Base-by-base conservation (phyloP, 495 filamentous ascomycete species). In the Xylaria bambusicola region DNA sequence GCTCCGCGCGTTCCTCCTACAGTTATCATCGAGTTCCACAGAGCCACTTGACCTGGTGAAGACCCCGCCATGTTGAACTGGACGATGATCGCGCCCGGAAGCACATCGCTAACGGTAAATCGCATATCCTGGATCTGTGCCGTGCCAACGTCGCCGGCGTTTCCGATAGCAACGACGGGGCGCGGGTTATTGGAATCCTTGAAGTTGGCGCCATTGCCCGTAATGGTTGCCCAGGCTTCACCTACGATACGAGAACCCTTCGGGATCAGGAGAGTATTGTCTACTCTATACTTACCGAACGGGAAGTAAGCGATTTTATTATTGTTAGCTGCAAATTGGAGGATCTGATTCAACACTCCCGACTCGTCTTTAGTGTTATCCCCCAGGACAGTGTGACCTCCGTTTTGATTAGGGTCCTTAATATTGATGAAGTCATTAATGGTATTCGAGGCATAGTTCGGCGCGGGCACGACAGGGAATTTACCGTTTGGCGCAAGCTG, bases 11-110 rank as follows among this genome's bases (percentile, higher is more conserved):
- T 78, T 2, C 86, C 86, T 35, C 86, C 87, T 27, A 90, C 79
- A 9, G 81, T 82, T 50, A 85, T 73, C 24, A 86, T 70, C 0
- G 76, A 79, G 64, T 88, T 87, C 82, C 82, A 88, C 49, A 88
- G 60, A 0, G 77, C 84, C 2, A 87, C 85, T 48, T 86, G 80
- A 0, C 84, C 85, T 0, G 79, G 80, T 7, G 66, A 65, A 10
- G 60, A 50, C 15, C 81, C 82, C 0, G 79, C 81, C 48, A 90
- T 74, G 71, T 92, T 89, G 45, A 86, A 75, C 64, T 83, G 75
- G 21, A 82, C 26, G 6, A 79, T 63, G n/a, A 79, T 76, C 27
- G 79, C 80, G 6, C 80, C 80, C 1, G 76, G 72, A 13, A 75
- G 70, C 0, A 75, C 71, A 27, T 79, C 77, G 45, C 69, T 70